Base-by-base conservation (phyloP, 345 rosid genomes). In the Brassica cretica region DNA sequence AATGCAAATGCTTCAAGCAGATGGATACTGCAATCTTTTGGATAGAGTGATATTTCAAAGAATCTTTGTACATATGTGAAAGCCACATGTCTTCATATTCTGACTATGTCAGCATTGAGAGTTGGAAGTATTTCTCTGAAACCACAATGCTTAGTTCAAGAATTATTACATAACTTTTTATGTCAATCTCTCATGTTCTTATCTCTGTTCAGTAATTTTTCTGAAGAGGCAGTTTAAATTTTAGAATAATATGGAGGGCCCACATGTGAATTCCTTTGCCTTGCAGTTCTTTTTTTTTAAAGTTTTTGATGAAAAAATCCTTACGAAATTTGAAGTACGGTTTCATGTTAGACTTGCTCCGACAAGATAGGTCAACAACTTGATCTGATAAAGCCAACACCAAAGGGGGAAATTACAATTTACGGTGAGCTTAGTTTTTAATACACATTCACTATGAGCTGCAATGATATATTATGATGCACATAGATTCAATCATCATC, bases 61-160 rank as follows among this genome's bases (percentile, higher is more conserved):
- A 85, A 82, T 82, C 89, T 92, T 53, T 86, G 82, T 77, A 75
- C 80, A 5, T 85, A 89, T 33, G 91, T 89, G 71, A 85, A 84
- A 56, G 86, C 82, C 62, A 86, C 97, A 25, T 71, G 72, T 83
- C 88, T 92, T 53, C 92, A 92, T 82, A 90, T 92, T 73, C 80
- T 90, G 70, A 90, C 93, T 29, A 86, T 92, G 74, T 88, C 94
- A 71, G 84, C 89, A 71, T 55, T 90, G 80, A 81, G 71, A 78
- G 68, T 82, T 80, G 94, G 37, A 90, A 84, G 94, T 87, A 64
- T 46, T 29, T 73, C 73, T 76, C 65, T 72, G 14, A 65, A 16
- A 56, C 72, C 37, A 59, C 73, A 65, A 63, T 76, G 46, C 4
- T 71, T 19, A 30, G 58, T 16, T 35, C n/a, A 44, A 5, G 4